Evolutionary conservation across 495 filamentous ascomycete genomes (phyloP), one percentile per base, ranked within the genome.

Genomic region (Elasticomyces elasticus): DNA sequence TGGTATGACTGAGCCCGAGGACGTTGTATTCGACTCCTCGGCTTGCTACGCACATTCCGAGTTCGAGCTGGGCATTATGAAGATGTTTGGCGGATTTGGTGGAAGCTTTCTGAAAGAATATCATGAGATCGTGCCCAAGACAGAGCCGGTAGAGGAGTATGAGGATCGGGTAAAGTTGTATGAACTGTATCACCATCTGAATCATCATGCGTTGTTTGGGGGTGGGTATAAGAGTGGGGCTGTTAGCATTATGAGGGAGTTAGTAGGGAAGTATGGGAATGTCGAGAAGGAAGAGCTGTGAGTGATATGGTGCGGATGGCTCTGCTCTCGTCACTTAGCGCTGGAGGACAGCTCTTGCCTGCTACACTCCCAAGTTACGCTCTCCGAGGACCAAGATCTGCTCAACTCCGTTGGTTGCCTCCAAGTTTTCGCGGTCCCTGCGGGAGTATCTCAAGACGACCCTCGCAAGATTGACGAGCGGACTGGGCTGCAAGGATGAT

Each of bases 21-120:
- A 90, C 58, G 82, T 95, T 11, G 79, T 94, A 3, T 95, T 83
- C 70, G 90, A 95, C 69, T 82, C 89, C 20, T 81, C 80, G 15
- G 74, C 79, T 35, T 82, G 81, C 51, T 95, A 90, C 69, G 86
- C 80, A n/a, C 87, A 94, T 66, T 82, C 73, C 15, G 90, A 95
- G 74, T 95, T 81, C 71, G 90, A 95, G 65, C 65, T 91, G 45
- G 90, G 91, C 0, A 95, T 95, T 47, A 95, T 95, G 90, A 76
- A 76, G 53, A 90, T 97, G 87, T 95, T 95, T 77, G 91, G 90
- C 0, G 91, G 91, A 3, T 95, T 94, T 73, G 82, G 82, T 19
- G 63, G 67, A 0, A 63, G 58, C 5, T 94, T 94, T 59, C 82
- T 84, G 69, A 76, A 74, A 20, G 83, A 88, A 69, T 95, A 95